Conservation (phyloP, 2,329 filamentous ascomycete genomes). For the Neoarthrinium moseri region DNA sequence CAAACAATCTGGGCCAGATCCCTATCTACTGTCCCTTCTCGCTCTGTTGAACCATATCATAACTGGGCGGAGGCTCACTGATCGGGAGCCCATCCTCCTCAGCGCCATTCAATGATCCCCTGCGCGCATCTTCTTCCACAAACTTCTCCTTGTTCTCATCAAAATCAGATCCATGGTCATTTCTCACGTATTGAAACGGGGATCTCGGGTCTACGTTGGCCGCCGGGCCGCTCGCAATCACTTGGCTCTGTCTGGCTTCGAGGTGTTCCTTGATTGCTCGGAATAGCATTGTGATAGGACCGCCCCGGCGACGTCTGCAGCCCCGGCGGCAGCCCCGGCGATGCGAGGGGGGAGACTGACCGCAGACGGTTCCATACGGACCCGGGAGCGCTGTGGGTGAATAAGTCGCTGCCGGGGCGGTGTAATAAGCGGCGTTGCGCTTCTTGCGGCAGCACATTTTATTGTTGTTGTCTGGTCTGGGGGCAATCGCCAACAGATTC, state of each 20-base stretch:
- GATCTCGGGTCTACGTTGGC: background rate
- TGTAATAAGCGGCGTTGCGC: background rate
- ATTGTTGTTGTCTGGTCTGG: background rate
- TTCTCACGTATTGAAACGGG: too few species aligned
- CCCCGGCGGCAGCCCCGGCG: background rate
- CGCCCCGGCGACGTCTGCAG: background rate
- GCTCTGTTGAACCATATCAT: background rate
- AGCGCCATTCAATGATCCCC: background rate
- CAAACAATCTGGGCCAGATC: background rate
- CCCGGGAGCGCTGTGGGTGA: background rate
- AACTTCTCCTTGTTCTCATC: background rate
- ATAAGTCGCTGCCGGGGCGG: background rate
- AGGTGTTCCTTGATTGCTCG: background rate
- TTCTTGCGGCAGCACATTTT: constrained; percentile 1
- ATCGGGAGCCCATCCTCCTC: background rate
- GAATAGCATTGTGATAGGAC: background rate
- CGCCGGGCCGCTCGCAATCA: background rate
- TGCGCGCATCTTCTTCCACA: background rate
- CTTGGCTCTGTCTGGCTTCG: background rate
- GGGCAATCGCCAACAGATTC: background rate
- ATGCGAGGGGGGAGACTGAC: background rate
- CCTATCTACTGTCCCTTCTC: background rate
- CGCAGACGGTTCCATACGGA: background rate
- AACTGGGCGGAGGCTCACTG: background rate
- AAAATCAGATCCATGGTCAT: too few species aligned